Percentiles rank a stretch among this genome's conserved stretches.
Conservation (phyloP, 2,329 filamentous ascomycete species). For the Amesomyces nigricolor region DNA sequence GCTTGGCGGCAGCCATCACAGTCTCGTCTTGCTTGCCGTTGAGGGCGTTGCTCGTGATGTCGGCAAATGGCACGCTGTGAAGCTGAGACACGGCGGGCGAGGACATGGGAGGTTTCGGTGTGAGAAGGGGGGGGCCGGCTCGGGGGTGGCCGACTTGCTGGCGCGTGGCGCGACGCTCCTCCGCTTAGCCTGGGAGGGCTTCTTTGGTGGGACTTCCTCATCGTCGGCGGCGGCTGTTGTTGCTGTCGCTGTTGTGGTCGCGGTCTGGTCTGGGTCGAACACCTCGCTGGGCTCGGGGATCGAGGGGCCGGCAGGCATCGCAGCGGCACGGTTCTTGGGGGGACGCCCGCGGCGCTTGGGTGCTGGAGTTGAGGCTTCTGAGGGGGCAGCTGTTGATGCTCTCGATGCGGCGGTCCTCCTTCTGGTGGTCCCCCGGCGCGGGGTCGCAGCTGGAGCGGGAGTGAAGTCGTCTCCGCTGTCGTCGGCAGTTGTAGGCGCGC, state of each 20-base stretch:
- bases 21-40: slow-evolving; percentile 57
- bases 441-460: slow-evolving; percentile 58
- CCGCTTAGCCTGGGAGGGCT: slow-evolving; percentile 58
- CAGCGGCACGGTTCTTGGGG: slow-evolving; percentile 38
- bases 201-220: slow-evolving; percentile 33
- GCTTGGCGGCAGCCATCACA: slow-evolving; percentile 53
- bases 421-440: slow-evolving; percentile 32
- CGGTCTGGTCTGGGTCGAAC: slow-evolving; percentile 50
- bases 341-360: slow-evolving; percentile 32
- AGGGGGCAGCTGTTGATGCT: slow-evolving; percentile 33
- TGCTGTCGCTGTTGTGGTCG: slow-evolving; percentile 23
- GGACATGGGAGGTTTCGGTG: slow-evolving; percentile 51
- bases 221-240: slow-evolving; percentile 26
- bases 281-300: slow-evolving; percentile 56
- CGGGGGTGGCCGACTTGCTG: slow-evolving; percentile 37
- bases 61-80: slow-evolving; percentile 53
- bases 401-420: slow-evolving; percentile 33
- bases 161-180: slow-evolving; percentile 50
- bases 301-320: slow-evolving; percentile 23
- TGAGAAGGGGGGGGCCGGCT: slow-evolving; percentile 38
- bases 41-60: slow-evolving; percentile 64
- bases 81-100: slow-evolving; percentile 46
- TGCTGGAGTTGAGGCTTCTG: slow-evolving; percentile 24
- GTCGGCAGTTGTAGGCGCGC: slow-evolving; percentile 47
- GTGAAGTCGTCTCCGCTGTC: slow-evolving; percentile 73